These are phyloP conservation scores for Penicillium crustosum DNA, from an alignment of 2,329 filamentous ascomycete genomes.

Conservation along the genomic window DNA sequence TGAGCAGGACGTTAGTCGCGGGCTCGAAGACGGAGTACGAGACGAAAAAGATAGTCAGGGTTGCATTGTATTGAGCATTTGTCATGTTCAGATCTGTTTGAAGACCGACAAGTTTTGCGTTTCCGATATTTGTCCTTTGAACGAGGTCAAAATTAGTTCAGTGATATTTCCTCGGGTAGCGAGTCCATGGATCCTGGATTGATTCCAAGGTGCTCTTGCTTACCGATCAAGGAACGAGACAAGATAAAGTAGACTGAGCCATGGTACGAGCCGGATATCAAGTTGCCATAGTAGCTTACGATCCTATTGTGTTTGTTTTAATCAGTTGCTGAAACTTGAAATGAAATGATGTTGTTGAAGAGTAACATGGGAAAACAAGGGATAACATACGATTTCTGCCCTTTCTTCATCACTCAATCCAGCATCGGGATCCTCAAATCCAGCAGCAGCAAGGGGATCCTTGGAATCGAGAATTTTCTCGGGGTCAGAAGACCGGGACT, in stretches of 20 bases:
- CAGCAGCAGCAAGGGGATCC: constrained; percentile 13
- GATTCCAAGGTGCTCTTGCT: not conserved
- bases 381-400: constrained; percentile 56
- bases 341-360: no score
- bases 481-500: constrained; percentile 17
- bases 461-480: constrained; percentile 19
- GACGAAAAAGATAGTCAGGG: constrained; percentile 81
- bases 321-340: not conserved
- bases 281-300: constrained; percentile 47
- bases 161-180: not conserved
- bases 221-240: constrained; percentile 44
- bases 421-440: constrained; percentile 59
- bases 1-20: constrained; percentile 76
- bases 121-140: constrained; percentile 71
- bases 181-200: not conserved
- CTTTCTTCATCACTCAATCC: constrained; percentile 64
- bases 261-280: constrained; percentile 48
- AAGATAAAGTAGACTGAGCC: constrained; percentile 49
- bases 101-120: constrained; percentile 61
- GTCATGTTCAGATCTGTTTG: constrained; percentile 62
- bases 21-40: constrained; percentile 76
- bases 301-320: constrained; percentile 34
- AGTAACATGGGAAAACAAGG: not conserved
- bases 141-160: not conserved
- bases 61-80: constrained; percentile 67